Evolutionary conservation across 108 stramenopile genomes (phyloP).

Genomic region (Nitzschia putrida): DNA sequence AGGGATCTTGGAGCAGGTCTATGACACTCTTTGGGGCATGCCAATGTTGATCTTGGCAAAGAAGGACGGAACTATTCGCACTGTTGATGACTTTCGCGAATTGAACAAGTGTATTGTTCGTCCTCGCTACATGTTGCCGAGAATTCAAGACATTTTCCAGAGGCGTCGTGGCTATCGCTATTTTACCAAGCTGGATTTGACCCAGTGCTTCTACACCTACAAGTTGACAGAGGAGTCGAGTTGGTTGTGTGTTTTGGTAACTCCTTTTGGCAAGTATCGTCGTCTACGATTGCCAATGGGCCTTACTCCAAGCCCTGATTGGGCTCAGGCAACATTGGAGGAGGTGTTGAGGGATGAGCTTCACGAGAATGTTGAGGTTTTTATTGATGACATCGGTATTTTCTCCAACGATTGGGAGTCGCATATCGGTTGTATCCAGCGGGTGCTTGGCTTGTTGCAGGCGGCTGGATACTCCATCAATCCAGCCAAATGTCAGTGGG

Average conservation of each 20-base stretch:
- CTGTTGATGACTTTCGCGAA: constrained; percentile 38
- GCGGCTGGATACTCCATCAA: constrained; percentile 31
- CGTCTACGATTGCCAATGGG: constrained; percentile 35
- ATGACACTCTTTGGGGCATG: no score
- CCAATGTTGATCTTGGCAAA: constrained; percentile 43
- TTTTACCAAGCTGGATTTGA: constrained; percentile 40
- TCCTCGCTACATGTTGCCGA: constrained; percentile 34
- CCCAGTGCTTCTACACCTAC: constrained; percentile 46
- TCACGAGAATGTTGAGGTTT: constrained; percentile 31
- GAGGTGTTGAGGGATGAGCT: constrained; percentile 25
- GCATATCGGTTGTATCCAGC: constrained; percentile 24
- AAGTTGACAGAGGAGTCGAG: constrained; percentile 29
- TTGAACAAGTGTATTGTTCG: constrained; percentile 40
- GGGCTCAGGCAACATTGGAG: constrained; percentile 43
- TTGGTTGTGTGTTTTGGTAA: constrained; percentile 25
- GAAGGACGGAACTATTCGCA: constrained; percentile 22
- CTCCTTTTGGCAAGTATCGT: constrained; percentile 38
- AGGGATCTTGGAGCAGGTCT: constrained; percentile 17
- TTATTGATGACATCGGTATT: constrained; percentile 44
- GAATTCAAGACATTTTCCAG: constrained; percentile 40
- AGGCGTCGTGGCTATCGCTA: constrained; percentile 26
- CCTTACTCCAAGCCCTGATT: constrained; percentile 19
- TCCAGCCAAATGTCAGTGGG: constrained; percentile 29
- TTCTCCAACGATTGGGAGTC: constrained; percentile 10
- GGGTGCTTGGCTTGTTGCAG: constrained; percentile 16